phyloP scores from a whole-genome alignment of 768 basidiomycete genomes.

The Neoboletus brunneissimus region DNA sequence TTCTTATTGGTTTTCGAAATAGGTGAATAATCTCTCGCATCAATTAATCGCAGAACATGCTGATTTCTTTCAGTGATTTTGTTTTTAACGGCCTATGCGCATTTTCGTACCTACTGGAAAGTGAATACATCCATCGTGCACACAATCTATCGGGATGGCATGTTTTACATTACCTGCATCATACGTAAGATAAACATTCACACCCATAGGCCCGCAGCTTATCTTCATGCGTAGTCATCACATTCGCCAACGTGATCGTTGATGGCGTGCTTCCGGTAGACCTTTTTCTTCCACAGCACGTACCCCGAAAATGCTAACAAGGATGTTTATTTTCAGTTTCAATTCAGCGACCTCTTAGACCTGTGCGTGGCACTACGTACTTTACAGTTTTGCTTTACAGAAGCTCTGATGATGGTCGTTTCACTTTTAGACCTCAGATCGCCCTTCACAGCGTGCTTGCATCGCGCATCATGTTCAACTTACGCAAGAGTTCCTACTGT shows the following conservation, averaged over 20 bases:
- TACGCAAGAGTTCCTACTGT: neutral
- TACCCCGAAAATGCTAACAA: neutral
- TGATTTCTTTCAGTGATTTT: slow-evolving; percentile 6
- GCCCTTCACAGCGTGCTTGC: slow-evolving; percentile 5
- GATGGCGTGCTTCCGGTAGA: slow-evolving; percentile 11
- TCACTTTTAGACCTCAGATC: slow-evolving; percentile 3
- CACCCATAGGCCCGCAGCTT: neutral
- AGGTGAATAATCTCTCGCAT: neutral
- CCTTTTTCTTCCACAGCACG: neutral
- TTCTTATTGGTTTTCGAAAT: slow-evolving; percentile 11
- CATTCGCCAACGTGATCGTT: slow-evolving; percentile 11
- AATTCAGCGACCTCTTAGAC: slow-evolving; percentile 4
- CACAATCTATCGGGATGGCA: slow-evolving; percentile 13
- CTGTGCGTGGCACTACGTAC: neutral
- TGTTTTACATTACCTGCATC: slow-evolving; percentile 21
- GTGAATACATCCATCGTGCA: neutral
- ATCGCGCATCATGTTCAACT: slow-evolving; percentile 14
- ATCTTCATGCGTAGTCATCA: slow-evolving; percentile 9
- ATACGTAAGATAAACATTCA: slow-evolving; percentile 2
- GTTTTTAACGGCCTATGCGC: slow-evolving; percentile 5
- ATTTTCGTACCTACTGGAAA: slow-evolving; percentile 3
- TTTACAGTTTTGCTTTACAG: neutral
- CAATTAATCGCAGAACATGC: neutral
- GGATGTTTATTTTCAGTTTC: neutral
- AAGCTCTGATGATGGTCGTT: neutral